Evolutionary conservation across 1,139 yeast species (phyloP).

Genomic region (Yamadazyma pseudoaaseri): DNA sequence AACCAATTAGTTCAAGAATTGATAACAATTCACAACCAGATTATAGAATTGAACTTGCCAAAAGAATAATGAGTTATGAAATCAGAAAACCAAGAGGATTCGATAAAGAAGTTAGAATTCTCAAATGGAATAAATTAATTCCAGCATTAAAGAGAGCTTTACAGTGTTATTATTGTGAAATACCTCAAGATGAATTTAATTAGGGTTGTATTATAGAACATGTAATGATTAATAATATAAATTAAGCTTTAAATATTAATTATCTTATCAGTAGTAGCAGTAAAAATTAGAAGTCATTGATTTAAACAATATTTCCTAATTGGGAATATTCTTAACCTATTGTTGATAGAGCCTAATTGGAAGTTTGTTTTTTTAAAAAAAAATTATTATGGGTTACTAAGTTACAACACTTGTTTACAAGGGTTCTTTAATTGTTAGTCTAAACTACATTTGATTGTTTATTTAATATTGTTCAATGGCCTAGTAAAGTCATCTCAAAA

Average conservation of each 20-base stretch:
- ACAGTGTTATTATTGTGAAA: conserved; percentile 62
- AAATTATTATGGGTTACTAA: too few relatives aligned
- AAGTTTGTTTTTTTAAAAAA: too few relatives aligned
- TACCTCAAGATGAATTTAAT: conserved; percentile 24
- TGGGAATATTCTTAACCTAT: too few relatives aligned
- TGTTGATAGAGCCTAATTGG: too few relatives aligned
- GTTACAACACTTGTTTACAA: too few relatives aligned
- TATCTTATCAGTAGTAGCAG: too few relatives aligned
- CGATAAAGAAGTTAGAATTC: conserved; percentile 63
- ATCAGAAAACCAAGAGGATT: conserved; percentile 64
- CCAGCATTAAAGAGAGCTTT: conserved; percentile 63
- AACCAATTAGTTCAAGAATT: conserved; percentile 54
- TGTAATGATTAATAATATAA: conserved; percentile 4
- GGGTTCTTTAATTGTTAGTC: too few relatives aligned
- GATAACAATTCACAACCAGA: conserved; percentile 39
- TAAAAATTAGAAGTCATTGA: too few relatives aligned
- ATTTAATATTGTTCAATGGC: too few relatives aligned
- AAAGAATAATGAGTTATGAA: conserved; percentile 65
- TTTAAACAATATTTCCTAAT: too few relatives aligned
- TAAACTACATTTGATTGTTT: too few relatives aligned
- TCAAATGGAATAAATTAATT: conserved; percentile 58
- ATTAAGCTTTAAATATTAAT: background rate
- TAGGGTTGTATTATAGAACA: conserved; percentile 7
- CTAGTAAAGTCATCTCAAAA: too few relatives aligned
- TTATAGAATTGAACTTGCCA: conserved; percentile 54